A percentile compares a stretch with the other conserved stretches of the same genome.
These are phyloP conservation scores for Zanthoxylum bungeanum DNA, from an alignment of 345 rosid genomes.

Conservation along the genomic window DNA sequence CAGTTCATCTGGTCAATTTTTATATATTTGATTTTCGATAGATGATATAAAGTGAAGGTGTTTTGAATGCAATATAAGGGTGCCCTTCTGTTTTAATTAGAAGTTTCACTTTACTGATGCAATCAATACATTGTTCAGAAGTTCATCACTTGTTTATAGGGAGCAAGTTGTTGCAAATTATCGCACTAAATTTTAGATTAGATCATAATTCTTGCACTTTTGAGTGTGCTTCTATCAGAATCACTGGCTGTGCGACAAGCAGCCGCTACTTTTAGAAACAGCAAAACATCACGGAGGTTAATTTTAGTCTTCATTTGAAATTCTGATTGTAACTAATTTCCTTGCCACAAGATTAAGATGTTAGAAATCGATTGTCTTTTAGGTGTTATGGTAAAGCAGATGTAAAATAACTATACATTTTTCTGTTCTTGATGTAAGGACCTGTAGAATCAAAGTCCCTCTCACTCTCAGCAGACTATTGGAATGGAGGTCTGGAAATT, in stretches of 20 bases:
- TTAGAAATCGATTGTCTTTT: no score
- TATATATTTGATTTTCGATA: not conserved
- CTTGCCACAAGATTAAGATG: no score
- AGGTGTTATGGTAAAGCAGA: no score
- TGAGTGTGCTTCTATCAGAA: slow-evolving; percentile 92
- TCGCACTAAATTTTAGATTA: not conserved
- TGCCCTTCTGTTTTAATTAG: not conserved
- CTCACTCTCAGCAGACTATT: no score
- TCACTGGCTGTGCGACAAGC: slow-evolving; percentile 83
- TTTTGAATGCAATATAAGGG: not conserved
- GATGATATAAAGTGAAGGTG: not conserved
- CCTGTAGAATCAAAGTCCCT: no score
- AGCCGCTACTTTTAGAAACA: slow-evolving; percentile 69
- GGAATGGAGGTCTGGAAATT: no score
- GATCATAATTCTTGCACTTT: slow-evolving; percentile 54
- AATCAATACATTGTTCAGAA: not conserved
- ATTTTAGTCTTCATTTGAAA: no score
- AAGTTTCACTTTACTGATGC: not conserved
- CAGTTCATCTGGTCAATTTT: not conserved
- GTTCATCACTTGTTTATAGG: not conserved
- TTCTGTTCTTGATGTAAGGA: no score
- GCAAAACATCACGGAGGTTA: no score
- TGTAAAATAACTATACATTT: no score
- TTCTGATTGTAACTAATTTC: no score
- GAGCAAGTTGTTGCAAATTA: not conserved